phyloP scores from a whole-genome alignment of 2,329 filamentous ascomycete species.

The Trichoderma polysporum region DNA sequence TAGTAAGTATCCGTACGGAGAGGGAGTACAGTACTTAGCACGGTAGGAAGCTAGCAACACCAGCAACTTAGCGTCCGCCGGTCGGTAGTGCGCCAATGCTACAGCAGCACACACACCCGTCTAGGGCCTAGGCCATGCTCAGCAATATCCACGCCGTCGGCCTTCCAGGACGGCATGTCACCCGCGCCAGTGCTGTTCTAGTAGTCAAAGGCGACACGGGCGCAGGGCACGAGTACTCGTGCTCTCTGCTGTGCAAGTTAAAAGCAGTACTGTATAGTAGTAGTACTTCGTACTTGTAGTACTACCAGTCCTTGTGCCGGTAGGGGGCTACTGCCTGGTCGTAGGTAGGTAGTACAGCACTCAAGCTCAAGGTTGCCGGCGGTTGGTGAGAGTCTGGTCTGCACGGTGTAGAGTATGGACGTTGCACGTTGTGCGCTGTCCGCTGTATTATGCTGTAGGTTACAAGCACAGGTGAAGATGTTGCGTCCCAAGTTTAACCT shows the following conservation, averaged over 20 bases:
- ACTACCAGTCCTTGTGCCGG: too few relatives aligned
- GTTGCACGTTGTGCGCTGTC: background rate
- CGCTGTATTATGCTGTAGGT: too few relatives aligned
- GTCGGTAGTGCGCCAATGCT: background rate
- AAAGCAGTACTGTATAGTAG: too few relatives aligned
- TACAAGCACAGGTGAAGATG: background rate
- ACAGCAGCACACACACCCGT: conserved; percentile 3
- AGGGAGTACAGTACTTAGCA: too few relatives aligned
- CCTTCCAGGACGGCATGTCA: conserved; percentile 17
- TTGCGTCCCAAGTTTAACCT: background rate
- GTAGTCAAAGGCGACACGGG: conserved; percentile 6
- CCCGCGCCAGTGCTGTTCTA: background rate
- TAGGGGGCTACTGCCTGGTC: too few relatives aligned
- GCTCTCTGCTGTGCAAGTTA: too few relatives aligned
- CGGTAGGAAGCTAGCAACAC: too few relatives aligned
- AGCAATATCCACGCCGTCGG: conserved; percentile 8
- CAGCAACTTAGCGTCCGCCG: conserved; percentile 13
- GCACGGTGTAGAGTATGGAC: background rate
- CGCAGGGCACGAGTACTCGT: background rate
- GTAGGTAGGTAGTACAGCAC: background rate
- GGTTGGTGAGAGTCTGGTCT: background rate
- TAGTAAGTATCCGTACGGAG: too few relatives aligned
- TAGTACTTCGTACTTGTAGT: too few relatives aligned
- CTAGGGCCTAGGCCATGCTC: conserved; percentile 8
- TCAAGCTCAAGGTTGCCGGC: background rate